Base-by-base conservation (phyloP, 495 filamentous ascomycete genomes). In the Penicillium samsonianum region DNA sequence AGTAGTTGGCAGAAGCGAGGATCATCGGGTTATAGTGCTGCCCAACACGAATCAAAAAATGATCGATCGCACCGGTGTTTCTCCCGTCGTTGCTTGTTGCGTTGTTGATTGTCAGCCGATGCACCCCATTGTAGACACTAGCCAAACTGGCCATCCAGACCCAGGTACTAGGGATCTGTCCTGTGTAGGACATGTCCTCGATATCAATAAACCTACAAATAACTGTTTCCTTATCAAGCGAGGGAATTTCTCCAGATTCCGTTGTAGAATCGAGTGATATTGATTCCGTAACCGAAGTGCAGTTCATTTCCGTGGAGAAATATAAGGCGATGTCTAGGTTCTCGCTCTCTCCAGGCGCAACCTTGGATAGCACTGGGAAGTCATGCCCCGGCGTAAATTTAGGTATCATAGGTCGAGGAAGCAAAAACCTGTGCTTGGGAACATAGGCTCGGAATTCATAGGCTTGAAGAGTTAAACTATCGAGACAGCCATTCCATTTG, bases 381-480 rank as follows among this genome's bases (percentile, higher is more conserved):
- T 90, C 87, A 62, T 90, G 87, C 4, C 86, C 85, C 0, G 87
- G 87, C 0, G 66, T 54, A 58, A 89, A 85, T 43, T 78, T 76
- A 9, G 87, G 89, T 59, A 90, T 84, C 74, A 86, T 84, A 6
- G 87, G 87, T 2, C 74, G 71, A 17, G 84, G 83, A 17, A 63
- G 50, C 4, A 80, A 55, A 58, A 78, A 88, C 6, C 67, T 66
- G 1, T 70, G 59, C 26, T 74, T 78, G 0, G 82, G 85, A 4
- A 89, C 83, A 64, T 84, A 88, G 10, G 82, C 83, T 38, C 81
- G 81, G 70, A 82, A 90, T 35, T 84, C 84, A 56, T 78, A 90
- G 0, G 83, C 73, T 3, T 75, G 59, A 60, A 90, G 66, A 6
- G 77, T 77, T 26, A 89, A 62, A 14, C 59, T 75, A 22, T 73